Base-by-base conservation (phyloP, 2,329 filamentous ascomycete genomes). In the Colletotrichum lini region DNA sequence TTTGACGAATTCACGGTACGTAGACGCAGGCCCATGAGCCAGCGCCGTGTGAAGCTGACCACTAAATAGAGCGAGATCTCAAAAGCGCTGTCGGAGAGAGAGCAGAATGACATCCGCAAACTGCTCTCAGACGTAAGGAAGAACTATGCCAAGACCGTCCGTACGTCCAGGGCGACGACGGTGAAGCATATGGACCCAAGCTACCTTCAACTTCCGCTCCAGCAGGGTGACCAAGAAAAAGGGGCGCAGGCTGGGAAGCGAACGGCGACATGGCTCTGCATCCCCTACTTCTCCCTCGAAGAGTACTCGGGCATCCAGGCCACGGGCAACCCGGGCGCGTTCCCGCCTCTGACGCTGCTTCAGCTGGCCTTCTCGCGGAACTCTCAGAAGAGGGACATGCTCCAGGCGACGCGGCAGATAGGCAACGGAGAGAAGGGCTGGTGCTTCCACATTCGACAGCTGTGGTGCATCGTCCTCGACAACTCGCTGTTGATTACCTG, bases 271-370 rank as follows among this genome's bases (percentile, higher is more conserved):
- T 87, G 84, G 84, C 73, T 86, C 3, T 85, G 83, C 40, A 76
- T 87, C 16, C 86, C 86, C 0, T 87, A 86, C 72, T 86, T 88
- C 72, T 80, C 80, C 2, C 78, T 87, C 0, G 80, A 85, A 61
- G 79, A 80, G 30, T 86, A 85, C 67, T 81, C 81, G 0, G 83
- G 82, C 2, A 74, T 84, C 2, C 75, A 78, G 2, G 76, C 77
- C 7, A 77, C 78, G 1, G 77, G 78, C 1, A 78, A 75, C 35
- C 56, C 77, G 8, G 77, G 77, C 6, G 76, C 79, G 1, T 86
- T 85, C 60, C 85, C 85, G 1, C 76, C 81, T 2, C 79, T 82
- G 60, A 86, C 84, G 1, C 73, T 87, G 7, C 74, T 86, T 0
- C 85, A 87, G 73, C 76, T 80, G 1, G 81, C 83, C 9, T 85